Evolutionary conservation across 768 basidiomycete genomes (phyloP).

Genomic region (Xerocomellus intermedius): DNA sequence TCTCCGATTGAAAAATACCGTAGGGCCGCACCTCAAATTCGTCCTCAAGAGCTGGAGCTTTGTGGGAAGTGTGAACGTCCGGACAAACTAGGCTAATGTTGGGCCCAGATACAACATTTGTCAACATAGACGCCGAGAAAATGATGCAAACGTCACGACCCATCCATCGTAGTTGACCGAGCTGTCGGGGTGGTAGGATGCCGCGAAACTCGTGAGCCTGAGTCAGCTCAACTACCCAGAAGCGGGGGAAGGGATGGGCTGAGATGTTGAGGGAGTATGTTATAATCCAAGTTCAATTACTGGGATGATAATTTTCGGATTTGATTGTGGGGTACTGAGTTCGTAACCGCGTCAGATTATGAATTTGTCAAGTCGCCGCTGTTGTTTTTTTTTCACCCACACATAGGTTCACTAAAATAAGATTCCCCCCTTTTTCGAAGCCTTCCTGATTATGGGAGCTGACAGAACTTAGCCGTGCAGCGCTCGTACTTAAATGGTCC

Average conservation of each 20-base stretch:
- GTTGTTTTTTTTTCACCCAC: slow-evolving; percentile 9
- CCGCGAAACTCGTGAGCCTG: background rate
- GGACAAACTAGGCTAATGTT: background rate
- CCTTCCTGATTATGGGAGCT: slow-evolving; percentile 15
- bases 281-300: background rate
- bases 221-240: background rate
- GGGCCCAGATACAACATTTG: background rate
- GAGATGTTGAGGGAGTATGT: background rate
- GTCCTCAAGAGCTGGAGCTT: background rate
- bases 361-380: slow-evolving; percentile 4
- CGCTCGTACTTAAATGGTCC: slow-evolving; percentile 16
- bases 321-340: slow-evolving; percentile 5
- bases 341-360: slow-evolving; percentile 5
- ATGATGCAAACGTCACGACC: background rate
- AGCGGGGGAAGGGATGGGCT: background rate
- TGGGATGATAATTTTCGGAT: background rate
- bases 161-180: background rate
- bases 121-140: background rate
- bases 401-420: slow-evolving; percentile 1
- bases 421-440: slow-evolving; percentile 10
- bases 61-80: background rate
- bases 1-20: background rate
- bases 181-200: background rate
- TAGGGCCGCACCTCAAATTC: background rate
- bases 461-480: slow-evolving; percentile 16